Conservation (phyloP, 2,329 filamentous ascomycete species). For the Ophiostoma sp. region DNA sequence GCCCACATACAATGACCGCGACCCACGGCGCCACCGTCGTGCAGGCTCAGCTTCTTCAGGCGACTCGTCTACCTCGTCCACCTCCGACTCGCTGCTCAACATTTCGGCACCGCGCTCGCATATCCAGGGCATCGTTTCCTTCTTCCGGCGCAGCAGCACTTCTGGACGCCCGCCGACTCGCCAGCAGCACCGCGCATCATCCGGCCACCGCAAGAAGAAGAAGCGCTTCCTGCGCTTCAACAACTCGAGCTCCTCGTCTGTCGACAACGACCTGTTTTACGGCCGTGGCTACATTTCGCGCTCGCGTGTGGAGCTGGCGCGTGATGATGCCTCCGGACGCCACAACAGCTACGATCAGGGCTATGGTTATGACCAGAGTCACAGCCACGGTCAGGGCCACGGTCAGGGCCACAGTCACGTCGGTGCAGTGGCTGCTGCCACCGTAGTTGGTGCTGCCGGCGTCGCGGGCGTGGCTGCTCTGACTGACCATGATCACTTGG, state of each 20-base stretch:
- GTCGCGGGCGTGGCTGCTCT: not conserved
- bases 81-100: constrained; percentile 39
- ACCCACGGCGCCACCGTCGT: constrained; percentile 19
- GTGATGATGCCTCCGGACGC: not conserved
- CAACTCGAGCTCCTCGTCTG: constrained; percentile 56
- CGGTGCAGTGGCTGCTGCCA: constrained; percentile 8
- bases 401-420: constrained; percentile 3
- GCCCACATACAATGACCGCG: not conserved
- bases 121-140: constrained; percentile 39
- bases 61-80: constrained; percentile 37
- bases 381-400: not conserved
- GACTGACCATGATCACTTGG: not conserved
- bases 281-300: constrained; percentile 48
- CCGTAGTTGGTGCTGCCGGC: constrained; percentile 13
- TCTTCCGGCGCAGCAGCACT: constrained; percentile 34
- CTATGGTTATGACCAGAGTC: not conserved
- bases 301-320: constrained; percentile 25
- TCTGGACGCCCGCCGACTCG: constrained; percentile 5
- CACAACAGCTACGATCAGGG: not conserved
- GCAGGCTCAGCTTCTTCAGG: constrained; percentile 36
- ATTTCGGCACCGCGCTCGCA: constrained; percentile 37
- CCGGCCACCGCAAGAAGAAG: constrained; percentile 36
- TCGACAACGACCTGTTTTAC: constrained; percentile 58
- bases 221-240: constrained; percentile 50
- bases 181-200: constrained; percentile 18